Conservation (phyloP, 148 eudicot genomes). For the Limonium bicolor region DNA sequence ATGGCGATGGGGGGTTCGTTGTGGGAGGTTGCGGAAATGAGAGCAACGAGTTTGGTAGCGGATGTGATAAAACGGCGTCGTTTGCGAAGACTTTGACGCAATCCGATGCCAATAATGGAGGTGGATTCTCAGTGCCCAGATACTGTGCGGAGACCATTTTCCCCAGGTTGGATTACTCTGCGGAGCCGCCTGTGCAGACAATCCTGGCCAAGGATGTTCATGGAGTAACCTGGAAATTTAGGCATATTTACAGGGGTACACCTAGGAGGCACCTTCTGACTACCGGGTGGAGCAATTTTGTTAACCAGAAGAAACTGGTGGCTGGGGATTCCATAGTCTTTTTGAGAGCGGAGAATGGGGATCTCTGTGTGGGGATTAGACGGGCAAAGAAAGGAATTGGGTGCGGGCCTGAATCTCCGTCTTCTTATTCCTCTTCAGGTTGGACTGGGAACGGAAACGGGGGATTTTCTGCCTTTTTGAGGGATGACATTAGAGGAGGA, state of each 20-base stretch:
- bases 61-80: conserved; percentile 25
- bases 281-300: conserved; percentile 62
- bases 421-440: too few relatives aligned
- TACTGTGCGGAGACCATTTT: conserved; percentile 62
- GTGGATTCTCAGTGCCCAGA: conserved; percentile 62
- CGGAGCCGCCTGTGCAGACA: conserved; percentile 62
- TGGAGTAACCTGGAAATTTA: conserved; percentile 41
- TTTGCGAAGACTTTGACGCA: conserved; percentile 57
- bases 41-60: too few relatives aligned
- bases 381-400: conserved; percentile 40
- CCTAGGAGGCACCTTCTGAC: conserved; percentile 56
- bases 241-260: conserved; percentile 63
- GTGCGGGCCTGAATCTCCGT: conserved; percentile 20
- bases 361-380: conserved; percentile 48
- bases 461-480: conserved; percentile 14
- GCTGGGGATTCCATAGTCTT: conserved; percentile 58
- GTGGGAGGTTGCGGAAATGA: too few relatives aligned
- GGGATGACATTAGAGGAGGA: conserved; percentile 22
- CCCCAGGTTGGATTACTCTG: conserved; percentile 41
- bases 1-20: too few relatives aligned
- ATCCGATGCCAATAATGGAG: conserved; percentile 73
- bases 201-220: conserved; percentile 45
- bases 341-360: conserved; percentile 39
- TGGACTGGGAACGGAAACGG: conserved; percentile 25
- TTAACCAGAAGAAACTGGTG: conserved; percentile 54